A percentile compares a stretch with the other conserved stretches of the same genome.
These are phyloP conservation scores for Panicum miliaceum DNA, from an alignment of 176 grass and related monocot genomes.

Conservation along the genomic window DNA sequence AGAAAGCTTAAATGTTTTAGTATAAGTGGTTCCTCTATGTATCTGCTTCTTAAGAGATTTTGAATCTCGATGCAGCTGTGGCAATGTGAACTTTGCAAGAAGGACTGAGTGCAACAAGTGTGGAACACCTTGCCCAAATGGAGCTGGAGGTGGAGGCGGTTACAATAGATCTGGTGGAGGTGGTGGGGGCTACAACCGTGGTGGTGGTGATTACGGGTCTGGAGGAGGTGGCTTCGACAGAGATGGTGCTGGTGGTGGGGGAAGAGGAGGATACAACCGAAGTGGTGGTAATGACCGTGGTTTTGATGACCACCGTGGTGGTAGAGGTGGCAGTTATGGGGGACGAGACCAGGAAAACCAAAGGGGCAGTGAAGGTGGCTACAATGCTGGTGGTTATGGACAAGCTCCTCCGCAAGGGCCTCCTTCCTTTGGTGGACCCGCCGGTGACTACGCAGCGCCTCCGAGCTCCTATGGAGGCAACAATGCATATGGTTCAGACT, in stretches of 20 bases:
- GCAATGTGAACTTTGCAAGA: conserved; percentile 96
- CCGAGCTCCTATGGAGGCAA: conserved; percentile 73
- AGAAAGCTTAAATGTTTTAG: not conserved
- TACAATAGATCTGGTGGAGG: conserved; percentile 63
- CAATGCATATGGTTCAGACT: conserved; percentile 62
- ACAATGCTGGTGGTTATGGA: conserved; percentile 52
- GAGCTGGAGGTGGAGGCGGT: conserved; percentile 50
- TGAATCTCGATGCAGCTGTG: conserved; percentile 65
- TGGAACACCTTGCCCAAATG: conserved; percentile 63
- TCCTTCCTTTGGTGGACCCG: conserved; percentile 64
- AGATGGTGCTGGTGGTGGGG: conserved; percentile 46
- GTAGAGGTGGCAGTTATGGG: conserved; percentile 57
- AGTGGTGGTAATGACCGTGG: conserved; percentile 57
- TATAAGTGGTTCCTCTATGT: not conserved
- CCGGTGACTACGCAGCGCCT: conserved; percentile 57
- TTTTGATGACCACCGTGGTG: conserved; percentile 61
- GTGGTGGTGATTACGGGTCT: conserved; percentile 59
- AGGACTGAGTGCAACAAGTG: conserved; percentile 98
- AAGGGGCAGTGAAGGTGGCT: conserved; percentile 56
- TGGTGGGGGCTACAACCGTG: conserved; percentile 59
- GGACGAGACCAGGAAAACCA: conserved; percentile 63
- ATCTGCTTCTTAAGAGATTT: conserved; percentile 19
- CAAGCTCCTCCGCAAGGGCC: conserved; percentile 67
- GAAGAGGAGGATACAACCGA: conserved; percentile 53
- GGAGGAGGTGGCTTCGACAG: conserved; percentile 58